Evolutionary conservation across 2,329 filamentous ascomycete genomes (phyloP).

Genomic region (Diaporthe australafricana): DNA sequence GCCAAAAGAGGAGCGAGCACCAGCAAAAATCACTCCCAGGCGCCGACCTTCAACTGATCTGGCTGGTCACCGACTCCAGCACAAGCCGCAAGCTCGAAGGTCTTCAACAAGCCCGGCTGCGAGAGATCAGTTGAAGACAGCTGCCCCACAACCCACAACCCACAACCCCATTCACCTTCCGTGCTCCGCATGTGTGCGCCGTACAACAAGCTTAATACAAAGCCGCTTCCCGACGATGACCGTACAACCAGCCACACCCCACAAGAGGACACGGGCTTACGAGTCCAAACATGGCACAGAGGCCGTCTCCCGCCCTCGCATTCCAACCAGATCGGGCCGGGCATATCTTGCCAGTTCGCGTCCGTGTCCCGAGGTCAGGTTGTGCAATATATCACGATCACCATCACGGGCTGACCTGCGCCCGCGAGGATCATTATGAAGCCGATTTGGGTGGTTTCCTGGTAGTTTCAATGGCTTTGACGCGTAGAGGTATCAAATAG

Average conservation of each 20-base stretch:
- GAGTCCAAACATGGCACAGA: neutral
- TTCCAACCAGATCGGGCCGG: neutral
- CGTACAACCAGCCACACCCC: neutral
- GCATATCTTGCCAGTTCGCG: neutral
- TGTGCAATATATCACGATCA: neutral
- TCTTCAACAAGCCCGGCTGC: neutral
- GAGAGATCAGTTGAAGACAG: neutral
- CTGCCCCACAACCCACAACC: neutral
- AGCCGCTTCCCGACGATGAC: neutral
- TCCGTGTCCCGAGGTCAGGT: neutral
- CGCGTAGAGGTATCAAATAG: too few relatives aligned
- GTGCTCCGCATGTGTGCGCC: neutral
- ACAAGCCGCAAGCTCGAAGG: neutral
- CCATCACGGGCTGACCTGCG: too few relatives aligned
- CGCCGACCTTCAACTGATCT: neutral
- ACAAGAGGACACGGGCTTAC: neutral
- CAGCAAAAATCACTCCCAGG: too few relatives aligned
- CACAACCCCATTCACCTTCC: neutral
- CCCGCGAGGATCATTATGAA: too few relatives aligned
- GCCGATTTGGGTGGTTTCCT: too few relatives aligned
- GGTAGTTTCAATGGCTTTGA: too few relatives aligned
- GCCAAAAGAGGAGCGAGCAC: neutral
- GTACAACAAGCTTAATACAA: constrained; percentile 4
- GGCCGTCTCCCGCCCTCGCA: neutral
- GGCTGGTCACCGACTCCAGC: too few relatives aligned